Conservation (phyloP, 345 rosid genomes). For the Ailanthus altissimus region DNA sequence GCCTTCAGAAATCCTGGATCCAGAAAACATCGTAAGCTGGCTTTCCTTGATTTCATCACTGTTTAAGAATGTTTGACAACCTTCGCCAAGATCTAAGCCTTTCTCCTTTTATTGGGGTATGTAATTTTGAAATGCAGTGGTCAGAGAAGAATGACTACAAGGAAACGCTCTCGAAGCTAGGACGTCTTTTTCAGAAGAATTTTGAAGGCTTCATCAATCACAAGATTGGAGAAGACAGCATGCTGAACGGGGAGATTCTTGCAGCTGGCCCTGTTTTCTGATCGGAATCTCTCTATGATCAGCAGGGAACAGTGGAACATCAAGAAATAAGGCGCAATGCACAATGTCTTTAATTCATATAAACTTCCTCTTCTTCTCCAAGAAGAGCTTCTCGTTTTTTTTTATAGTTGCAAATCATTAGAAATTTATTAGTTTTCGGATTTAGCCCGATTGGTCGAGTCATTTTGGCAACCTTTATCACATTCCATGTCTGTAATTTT, state of each 20-base stretch:
- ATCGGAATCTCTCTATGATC: not conserved
- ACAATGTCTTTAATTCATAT: not conserved
- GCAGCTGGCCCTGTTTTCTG: slow-evolving; percentile 78
- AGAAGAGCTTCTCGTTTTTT: not conserved
- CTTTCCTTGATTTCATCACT: not conserved
- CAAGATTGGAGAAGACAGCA: slow-evolving; percentile 73
- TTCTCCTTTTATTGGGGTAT: not conserved
- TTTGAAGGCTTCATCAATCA: slow-evolving; percentile 67
- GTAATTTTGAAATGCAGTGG: slow-evolving; percentile 55
- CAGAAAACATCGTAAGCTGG: slow-evolving; percentile 60
- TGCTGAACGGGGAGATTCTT: slow-evolving; percentile 72
- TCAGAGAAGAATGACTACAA: slow-evolving; percentile 69
- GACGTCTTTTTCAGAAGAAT: slow-evolving; percentile 76
- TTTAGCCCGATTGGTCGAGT: not conserved
- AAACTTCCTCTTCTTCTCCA: not conserved
- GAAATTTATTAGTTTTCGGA: not conserved
- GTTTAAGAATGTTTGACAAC: not conserved
- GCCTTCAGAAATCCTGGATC: slow-evolving; percentile 82
- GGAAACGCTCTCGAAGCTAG: slow-evolving; percentile 72
- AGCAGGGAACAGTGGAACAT: not conserved
- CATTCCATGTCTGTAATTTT: not conserved
- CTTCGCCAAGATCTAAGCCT: too few relatives aligned
- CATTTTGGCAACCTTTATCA: not conserved
- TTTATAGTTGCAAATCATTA: not conserved
- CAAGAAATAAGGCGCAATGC: not conserved